Evolutionary conservation across 2,329 filamentous ascomycete genomes (phyloP), one percentile per base, ranked within the genome.

Genomic region (Colletotrichum tabaci): DNA sequence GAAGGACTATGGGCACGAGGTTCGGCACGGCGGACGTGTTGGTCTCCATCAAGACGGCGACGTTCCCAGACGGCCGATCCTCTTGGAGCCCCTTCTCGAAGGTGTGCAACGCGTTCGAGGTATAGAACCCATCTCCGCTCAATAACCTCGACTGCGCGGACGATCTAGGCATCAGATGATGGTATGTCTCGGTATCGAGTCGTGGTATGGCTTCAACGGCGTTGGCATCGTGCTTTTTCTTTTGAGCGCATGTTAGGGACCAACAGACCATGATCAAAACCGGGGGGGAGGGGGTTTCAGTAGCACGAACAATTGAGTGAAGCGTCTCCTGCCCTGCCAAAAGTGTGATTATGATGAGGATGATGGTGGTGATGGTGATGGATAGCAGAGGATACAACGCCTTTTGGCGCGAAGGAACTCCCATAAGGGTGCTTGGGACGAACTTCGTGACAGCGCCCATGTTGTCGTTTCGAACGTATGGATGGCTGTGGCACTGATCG

Each of bases 1-100:
- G 82, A 18, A 84, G 74, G 49, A 84, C 77, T 18, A 83, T 72
- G 9, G 82, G 82, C 44, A 83, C 74, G 16, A 84, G 74, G 42
- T 79, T 76, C 67, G 15, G 80, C 42, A 66, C 63, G 3, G 10
- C 18, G 5, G 52, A 16, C n/a, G 63, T 23, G 53, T 66, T 21
- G 13, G 30, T 66, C 44, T 66, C 63, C 13, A 40, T 49, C 26
- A 66, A 13, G 4, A 66, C 42, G 30, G 63, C 63, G 26, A 50
- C 47, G 18, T 44, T 44, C 16, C 12, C 42, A 7, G 16, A 44
- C 16, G 42, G 42, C 42, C 42, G 42, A 44, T 44, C 42, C 42
- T 2, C 42, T 44, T 44, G 12, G 16, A 16, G 13, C 16, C 16
- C 42, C 42, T 44, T 15, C 16, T n/a, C 21, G 1, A n/a, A 23